These are phyloP conservation scores for Herpetomonas samuelpessoai DNA, from an alignment of 208 protist species.

Conservation along the genomic window DNA sequence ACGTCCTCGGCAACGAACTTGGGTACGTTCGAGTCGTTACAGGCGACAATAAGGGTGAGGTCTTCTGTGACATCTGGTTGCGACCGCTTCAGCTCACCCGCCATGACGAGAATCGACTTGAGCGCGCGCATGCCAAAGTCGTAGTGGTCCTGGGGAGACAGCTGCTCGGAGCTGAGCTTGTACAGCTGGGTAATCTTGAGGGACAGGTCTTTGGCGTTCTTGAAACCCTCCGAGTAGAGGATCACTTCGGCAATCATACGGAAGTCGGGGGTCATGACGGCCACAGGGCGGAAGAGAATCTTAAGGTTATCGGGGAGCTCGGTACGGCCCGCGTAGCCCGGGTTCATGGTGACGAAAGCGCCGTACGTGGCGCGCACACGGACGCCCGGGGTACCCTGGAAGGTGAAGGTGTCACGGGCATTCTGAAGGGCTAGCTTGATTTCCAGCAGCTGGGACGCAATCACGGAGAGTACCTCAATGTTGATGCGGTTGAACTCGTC, in stretches of 20 bases:
- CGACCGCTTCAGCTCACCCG: conserved; percentile 96
- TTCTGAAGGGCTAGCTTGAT: conserved; percentile 95
- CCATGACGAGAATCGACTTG: conserved; percentile 99
- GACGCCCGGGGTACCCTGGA: conserved; percentile 95
- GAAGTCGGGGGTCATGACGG: conserved; percentile 98
- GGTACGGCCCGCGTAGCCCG: conserved; percentile 98
- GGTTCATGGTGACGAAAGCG: conserved; percentile 99
- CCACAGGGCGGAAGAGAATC: conserved; percentile 97
- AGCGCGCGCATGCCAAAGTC: conserved; percentile 99
- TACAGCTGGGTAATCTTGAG: conserved; percentile 98
- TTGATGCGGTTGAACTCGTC: conserved; percentile 99
- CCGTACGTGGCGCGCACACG: conserved; percentile 93
- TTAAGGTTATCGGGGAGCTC: conserved; percentile 99
- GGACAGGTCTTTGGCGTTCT: conserved; percentile 93
- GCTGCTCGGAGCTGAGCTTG: conserved; percentile 98
- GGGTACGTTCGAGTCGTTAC: conserved; percentile 98
- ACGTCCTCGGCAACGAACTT: conserved; percentile 99
- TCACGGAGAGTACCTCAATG: conserved; percentile 98
- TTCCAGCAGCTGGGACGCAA: conserved; percentile 96
- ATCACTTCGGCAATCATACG: conserved; percentile 98
- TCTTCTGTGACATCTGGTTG: conserved; percentile 96
- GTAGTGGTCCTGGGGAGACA: conserved; percentile 97
- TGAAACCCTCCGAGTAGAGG: conserved; percentile 97
- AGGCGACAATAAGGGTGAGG: conserved; percentile 96
- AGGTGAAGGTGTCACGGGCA: conserved; percentile 83